These are phyloP conservation scores for Lathyrus oleraceus DNA, from an alignment of 306 rosid species.

Conservation along the genomic window DNA sequence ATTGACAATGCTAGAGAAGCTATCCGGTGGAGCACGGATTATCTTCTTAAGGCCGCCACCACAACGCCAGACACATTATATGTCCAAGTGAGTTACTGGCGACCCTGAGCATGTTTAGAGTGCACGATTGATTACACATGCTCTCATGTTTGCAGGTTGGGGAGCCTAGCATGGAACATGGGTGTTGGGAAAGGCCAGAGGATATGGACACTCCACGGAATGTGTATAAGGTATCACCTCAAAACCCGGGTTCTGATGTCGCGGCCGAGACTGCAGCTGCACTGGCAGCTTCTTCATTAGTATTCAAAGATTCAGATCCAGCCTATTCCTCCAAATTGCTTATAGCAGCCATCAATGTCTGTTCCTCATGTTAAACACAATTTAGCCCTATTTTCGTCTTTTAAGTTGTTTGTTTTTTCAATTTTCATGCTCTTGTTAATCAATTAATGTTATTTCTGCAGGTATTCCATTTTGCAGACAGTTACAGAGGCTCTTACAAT, in stretches of 20 bases:
- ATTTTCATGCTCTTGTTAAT: background rate
- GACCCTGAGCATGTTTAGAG: no score
- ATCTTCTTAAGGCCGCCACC: conserved; percentile 77
- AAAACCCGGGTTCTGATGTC: conserved; percentile 84
- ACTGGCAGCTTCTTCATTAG: conserved; percentile 84
- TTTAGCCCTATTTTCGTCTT: background rate
- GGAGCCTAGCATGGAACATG: conserved; percentile 75
- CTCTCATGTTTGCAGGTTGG: conserved; percentile 50
- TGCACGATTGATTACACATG: background rate
- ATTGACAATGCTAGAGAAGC: conserved; percentile 69
- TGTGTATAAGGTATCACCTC: conserved; percentile 71
- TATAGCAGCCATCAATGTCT: conserved; percentile 59
- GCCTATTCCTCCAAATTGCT: conserved; percentile 65
- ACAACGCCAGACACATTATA: conserved; percentile 70
- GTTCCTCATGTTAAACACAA: background rate
- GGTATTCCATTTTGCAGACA: conserved; percentile 80
- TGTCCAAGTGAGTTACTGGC: conserved; percentile 59
- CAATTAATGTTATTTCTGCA: conserved; percentile 26
- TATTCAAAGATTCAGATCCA: conserved; percentile 69
- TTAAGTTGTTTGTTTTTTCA: no score
- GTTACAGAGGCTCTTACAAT: conserved; percentile 77
- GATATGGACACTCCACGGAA: conserved; percentile 85
- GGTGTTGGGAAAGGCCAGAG: conserved; percentile 93
- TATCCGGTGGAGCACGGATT: conserved; percentile 73
- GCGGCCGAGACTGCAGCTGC: conserved; percentile 96